Base-by-base conservation (phyloP, 2,329 filamentous ascomycete genomes). In the Sporothrix schenckii region DNA sequence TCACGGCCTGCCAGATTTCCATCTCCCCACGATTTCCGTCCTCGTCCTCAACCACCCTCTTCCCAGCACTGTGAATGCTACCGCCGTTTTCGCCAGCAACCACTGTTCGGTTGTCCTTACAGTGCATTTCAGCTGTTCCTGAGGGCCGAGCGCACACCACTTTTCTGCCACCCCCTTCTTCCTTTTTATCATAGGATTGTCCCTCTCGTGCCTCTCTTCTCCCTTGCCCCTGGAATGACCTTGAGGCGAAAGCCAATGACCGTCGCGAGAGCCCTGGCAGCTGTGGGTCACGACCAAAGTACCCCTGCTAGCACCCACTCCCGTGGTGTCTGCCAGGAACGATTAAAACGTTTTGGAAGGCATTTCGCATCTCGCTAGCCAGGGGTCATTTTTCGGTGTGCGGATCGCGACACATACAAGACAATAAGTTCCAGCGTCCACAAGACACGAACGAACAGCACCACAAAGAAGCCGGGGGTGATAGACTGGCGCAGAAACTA, bases 281-380 rank as follows among this genome's bases (percentile, higher is more conserved):
- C 30, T 58, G 16, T 50, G 24, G 69, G 67, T 41, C 54, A 9
- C n/a, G 7, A 14, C 54, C 68, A 63, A 49, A 56, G 30, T 4
- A 70, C 50, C 71, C 71, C 63, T 70, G 71, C 53, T 67, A 54
- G 68, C 65, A 60, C 41, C 67, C 60, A 66, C 66, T 61, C 50
- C 71, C 61, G 47, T 72, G 69, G 71, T 47, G 66, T 52, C 69
- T 66, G 66, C 54, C 52, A 71, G 69, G 69, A 58, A 67, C 61
- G 66, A 71, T 71, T 54, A 52, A 69, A 70, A 72, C 69, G 71
- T 68, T 72, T 69, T 69, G 54, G 27, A 66, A 60, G 19, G 68
- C n/a, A 24, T 27, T 44, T 41, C 41, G 53, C 19, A 52, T 34
- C 19, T 41, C 56, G 52, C 69, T 54, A 66, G 70, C 65, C 63